Evolutionary conservation across 352 stramenopile genomes (phyloP), one percentile per base, ranked within the genome.

Genomic region (Phytophthora uliginosa): DNA sequence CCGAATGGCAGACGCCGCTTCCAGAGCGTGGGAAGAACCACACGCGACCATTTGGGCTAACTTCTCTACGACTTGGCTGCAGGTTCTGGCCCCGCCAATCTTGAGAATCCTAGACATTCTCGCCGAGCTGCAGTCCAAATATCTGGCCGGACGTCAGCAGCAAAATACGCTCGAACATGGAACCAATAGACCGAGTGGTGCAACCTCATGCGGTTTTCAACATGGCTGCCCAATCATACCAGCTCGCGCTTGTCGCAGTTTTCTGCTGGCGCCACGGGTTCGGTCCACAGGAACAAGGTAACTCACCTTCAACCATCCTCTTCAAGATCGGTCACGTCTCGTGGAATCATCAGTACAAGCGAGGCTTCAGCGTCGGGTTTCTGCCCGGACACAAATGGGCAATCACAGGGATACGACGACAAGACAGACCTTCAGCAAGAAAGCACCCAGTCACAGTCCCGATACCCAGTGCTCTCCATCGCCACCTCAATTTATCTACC

Each of bases 291-390:
- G 12, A 47, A n/a, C 38, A 7, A 47, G 50, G 61, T 12, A 61
- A 68, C 12, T 17, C 50, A 18, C 38, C 26, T 3, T 54, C 38
- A 1, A 60, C 22, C 50, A 17, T 68, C 20, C 61, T 60, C 34
- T 36, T 50, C 50, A 60, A 60, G 36, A 60, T 55, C 20, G 61
- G 61, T 42, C 61, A 61, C 6, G 7, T 68, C 3, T 66, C 50
- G 22, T 66, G 60, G 60, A 12, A 67, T 60, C 60, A 67, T 67
- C 50, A 53, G 24, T 17, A 20, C 3, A 12, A n/a, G 3, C 60
- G 52, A 7, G 60, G 60, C 2, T 67, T 54, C 15, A 17, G 9
- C 18, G 50, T 67, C 24, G 24, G 34, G 3, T 6, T 38, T 2
- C 12, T 38, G 34, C 34, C 34, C 34, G 34, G 34, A 13, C 34